Percentiles rank a stretch among this genome's conserved stretches.
phyloP scores from a whole-genome alignment of 805 yeast species.

The Monosporozyma servazzii region DNA sequence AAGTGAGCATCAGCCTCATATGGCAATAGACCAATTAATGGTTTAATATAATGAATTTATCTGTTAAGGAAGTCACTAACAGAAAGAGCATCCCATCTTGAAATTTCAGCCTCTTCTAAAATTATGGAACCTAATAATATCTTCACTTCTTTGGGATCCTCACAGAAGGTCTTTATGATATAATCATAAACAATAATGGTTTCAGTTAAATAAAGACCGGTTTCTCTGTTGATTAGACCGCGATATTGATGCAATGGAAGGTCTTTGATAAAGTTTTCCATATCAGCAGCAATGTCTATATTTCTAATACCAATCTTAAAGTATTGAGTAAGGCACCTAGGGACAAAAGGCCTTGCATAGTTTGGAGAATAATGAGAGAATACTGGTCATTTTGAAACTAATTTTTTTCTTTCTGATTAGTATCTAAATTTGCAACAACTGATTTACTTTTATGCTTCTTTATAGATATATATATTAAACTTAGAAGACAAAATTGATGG shows the following conservation, averaged over 20 bases:
- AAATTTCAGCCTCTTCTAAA: constrained; percentile 39
- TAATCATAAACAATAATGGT: constrained; percentile 35
- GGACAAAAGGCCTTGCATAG: constrained; percentile 28
- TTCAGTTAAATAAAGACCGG: constrained; percentile 3
- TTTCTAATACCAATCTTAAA: constrained; percentile 50
- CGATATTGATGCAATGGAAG: constrained; percentile 63
- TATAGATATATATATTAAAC: too few relatives aligned
- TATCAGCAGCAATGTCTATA: constrained; percentile 29
- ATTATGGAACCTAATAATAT: constrained; percentile 43
- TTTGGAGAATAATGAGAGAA: constrained; percentile 32
- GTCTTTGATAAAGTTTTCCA: constrained; percentile 29
- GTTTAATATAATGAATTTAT: constrained; percentile 42
- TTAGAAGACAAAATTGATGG: too few relatives aligned
- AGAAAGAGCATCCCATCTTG: constrained; percentile 68
- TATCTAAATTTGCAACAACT: too few relatives aligned
- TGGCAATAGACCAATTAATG: constrained; percentile 53
- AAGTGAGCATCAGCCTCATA: constrained; percentile 63
- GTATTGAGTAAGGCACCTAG: constrained; percentile 45
- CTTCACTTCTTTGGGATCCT: constrained; percentile 25
- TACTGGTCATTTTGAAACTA: neutral
- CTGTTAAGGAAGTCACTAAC: constrained; percentile 53
- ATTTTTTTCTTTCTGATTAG: too few relatives aligned
- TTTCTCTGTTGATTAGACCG: constrained; percentile 41
- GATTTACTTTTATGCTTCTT: too few relatives aligned
- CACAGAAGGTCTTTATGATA: constrained; percentile 29